Evolutionary conservation across 495 filamentous ascomycete species (phyloP), one percentile per base, ranked within the genome.

Genomic region (Peziza echinospora): DNA sequence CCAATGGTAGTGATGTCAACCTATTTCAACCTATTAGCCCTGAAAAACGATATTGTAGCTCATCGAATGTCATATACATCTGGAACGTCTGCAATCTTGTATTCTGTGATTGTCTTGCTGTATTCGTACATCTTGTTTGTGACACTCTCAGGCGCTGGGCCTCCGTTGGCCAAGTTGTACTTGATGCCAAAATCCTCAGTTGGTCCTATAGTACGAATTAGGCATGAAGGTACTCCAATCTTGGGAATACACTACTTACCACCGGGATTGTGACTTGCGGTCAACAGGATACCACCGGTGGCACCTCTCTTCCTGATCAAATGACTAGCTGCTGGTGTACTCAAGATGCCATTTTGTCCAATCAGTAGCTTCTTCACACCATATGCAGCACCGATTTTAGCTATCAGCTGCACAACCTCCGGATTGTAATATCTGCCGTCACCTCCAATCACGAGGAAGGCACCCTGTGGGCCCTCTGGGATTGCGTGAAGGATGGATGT

Each of bases 331-430:
- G 89, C 91, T 2, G 89, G 89, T 28, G 89, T 97, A 57, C 83
- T 92, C 55, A 97, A 67, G 60, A 97, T 93, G 62, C 89, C 89
- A 66, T 91, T 68, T 66, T 94, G 87, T 28, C 89, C 89, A 61
- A 97, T 78, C 56, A 96, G 63, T 16, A 97, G 74, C 76, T 96
- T 97, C 81, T 93, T 94, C 57, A 96, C 89, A 47, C 89, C 91
- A 61, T 96, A 97, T 51, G 86, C 89, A 50, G 82, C 82, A 56
- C 84, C 77, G 56, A 97, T 94, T 71, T 94, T 92, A 52, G 89
- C 87, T 62, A 96, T 94, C 64, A 92, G 67, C 66, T 93, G 85
- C 54, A 92, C 79, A 53, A 86, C 86, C 60, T 94, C 89, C 40
- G 84, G 76, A 67, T 97, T 97, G 74, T 82, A 94, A 72, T 77